Conservation (phyloP, 345 rosid species). For the Bruguiera gymnorhiza region DNA sequence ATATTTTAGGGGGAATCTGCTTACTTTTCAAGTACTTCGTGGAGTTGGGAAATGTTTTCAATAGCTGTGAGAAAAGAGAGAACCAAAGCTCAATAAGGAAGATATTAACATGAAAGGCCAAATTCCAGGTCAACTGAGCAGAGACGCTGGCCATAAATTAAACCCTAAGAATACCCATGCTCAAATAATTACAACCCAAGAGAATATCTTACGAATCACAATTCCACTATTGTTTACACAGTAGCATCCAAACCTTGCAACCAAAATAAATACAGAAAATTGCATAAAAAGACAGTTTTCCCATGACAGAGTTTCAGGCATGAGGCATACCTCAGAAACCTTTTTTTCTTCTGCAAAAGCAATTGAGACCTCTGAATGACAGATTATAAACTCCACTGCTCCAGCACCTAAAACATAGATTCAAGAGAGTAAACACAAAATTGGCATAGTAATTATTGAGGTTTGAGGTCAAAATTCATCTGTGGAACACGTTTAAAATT, state of each 20-base stretch:
- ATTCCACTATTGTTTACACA: background rate
- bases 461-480: background rate
- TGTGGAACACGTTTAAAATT: background rate
- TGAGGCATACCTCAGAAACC: constrained; percentile 63
- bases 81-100: constrained; percentile 15
- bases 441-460: background rate
- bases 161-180: background rate
- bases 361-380: constrained; percentile 87
- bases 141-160: background rate
- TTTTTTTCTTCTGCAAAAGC: constrained; percentile 88
- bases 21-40: constrained; percentile 69
- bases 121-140: constrained; percentile 1
- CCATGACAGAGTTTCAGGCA: constrained; percentile 1
- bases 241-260: background rate
- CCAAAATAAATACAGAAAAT: background rate
- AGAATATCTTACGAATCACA: background rate
- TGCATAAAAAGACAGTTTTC: background rate
- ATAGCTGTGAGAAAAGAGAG: constrained; percentile 46
- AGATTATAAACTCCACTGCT: constrained; percentile 80
- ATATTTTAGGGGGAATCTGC: constrained; percentile 22
- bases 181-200: too few species aligned
- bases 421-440: constrained; percentile 8
- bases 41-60: constrained; percentile 76
- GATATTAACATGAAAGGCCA: background rate
- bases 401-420: constrained; percentile 63